Evolutionary conservation across 805 yeast species (phyloP).

Genomic region (Lipomyces lipofer): DNA sequence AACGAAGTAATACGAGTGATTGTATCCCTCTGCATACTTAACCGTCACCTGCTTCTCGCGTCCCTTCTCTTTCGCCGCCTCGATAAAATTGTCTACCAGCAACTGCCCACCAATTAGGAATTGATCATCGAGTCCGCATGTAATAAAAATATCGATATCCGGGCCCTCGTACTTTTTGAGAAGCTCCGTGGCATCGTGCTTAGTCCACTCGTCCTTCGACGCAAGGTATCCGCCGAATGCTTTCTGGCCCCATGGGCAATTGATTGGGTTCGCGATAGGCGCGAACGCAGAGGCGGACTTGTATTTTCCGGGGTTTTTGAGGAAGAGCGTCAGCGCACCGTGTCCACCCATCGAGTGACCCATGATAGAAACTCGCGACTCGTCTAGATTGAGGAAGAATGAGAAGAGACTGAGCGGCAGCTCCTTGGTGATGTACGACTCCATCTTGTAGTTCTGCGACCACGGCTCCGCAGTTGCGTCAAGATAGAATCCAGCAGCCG

Average conservation of each 20-base stretch:
- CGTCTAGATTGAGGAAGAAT: slow-evolving; percentile 52
- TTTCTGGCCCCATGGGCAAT: slow-evolving; percentile 85
- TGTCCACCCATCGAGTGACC: slow-evolving; percentile 99
- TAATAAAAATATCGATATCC: slow-evolving; percentile 67
- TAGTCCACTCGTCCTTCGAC: slow-evolving; percentile 58
- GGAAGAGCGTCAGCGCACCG: slow-evolving; percentile 76
- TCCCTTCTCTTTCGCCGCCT: slow-evolving; percentile 58
- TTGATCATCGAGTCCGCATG: slow-evolving; percentile 78
- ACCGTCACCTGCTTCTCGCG: slow-evolving; percentile 62
- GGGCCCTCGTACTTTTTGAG: slow-evolving; percentile 58
- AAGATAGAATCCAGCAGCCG: slow-evolving; percentile 93
- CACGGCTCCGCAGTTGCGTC: slow-evolving; percentile 78
- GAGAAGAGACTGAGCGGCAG: slow-evolving; percentile 55
- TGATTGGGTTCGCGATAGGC: slow-evolving; percentile 80
- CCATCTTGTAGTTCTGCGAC: slow-evolving; percentile 78
- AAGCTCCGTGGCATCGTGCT: slow-evolving; percentile 83
- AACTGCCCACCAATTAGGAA: slow-evolving; percentile 66
- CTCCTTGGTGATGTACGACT: slow-evolving; percentile 75
- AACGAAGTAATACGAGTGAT: slow-evolving; percentile 87
- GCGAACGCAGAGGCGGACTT: slow-evolving; percentile 85
- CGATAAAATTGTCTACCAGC: slow-evolving; percentile 69
- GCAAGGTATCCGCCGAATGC: slow-evolving; percentile 81
- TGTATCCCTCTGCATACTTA: slow-evolving; percentile 74
- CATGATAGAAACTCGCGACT: slow-evolving; percentile 64
- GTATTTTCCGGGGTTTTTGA: slow-evolving; percentile 70